Base-by-base conservation (phyloP, 192 early-diverging fungal genomes). In the Haplosporangium gracile region DNA sequence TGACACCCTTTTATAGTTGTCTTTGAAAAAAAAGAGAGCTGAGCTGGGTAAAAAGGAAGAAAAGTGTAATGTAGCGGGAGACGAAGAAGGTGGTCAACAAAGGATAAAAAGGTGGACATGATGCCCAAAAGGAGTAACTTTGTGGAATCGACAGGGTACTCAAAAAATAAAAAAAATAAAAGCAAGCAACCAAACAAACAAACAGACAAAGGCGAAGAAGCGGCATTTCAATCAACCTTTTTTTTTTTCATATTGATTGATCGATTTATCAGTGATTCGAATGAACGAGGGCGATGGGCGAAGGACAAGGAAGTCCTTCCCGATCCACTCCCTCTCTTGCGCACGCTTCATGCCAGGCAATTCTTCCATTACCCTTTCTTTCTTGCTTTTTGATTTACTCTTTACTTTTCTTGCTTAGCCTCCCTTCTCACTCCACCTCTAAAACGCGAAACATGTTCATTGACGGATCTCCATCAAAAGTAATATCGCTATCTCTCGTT, bases 111-210 rank as follows among this genome's bases (percentile, higher is more conserved):
- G 10, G 11, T 2, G n/a, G 49, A 18, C 20, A 65, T 65, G 60
- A 65, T 65, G 60, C n/a, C 60, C 60, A 65, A 65, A 65, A 32
- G 60, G 60, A 65, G 60, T 65, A 65, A 65, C 60, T 65, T 65
- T 65, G 26, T 26, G 24, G 9, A 60, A 60, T 6, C n/a, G 57
- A 60, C 4, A 60, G 57, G 57, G 57, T 60, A 60, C 57, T 60
- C 57, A 11, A 9, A 45, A 0, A 45, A 10, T 1, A 10, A 45
- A 0, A 24, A 16, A 24, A 16, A 55, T 0, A 20, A n/a, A 16
- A 60, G 29, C n/a, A 24, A 60, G 9, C 36, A n/a, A n/a, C n/a
- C n/a, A n/a, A 7, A 43, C 8, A 43, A 8, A 15, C 43, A 45
- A 0, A 24, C 53, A 24, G 4, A 55, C 20, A 20, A 1, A 16